Evolutionary conservation across 1,284 basidiomycete genomes (phyloP), one percentile per base, ranked within the genome.

Genomic region (Exobasidium rhododendri): DNA sequence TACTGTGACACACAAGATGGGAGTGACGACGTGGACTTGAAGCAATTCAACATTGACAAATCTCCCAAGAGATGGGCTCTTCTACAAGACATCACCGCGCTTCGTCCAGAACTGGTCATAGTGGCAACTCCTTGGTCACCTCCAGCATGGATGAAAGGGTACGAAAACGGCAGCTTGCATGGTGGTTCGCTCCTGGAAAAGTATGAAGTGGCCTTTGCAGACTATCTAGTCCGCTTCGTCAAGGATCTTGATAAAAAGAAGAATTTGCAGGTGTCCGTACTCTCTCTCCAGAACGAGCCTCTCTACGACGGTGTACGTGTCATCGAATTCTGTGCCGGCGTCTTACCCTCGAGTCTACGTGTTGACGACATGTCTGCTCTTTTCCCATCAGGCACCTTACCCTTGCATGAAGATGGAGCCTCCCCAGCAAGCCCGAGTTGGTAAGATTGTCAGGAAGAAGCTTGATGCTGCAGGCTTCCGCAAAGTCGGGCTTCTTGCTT

Each of bases 131-230:
- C 71, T 1, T 74, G 71, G 71, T 57, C 51, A 11, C 62, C 66
- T n/a, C 71, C 71, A 1, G 70, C 66, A 4, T 74, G 71, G 71
- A 71, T 72, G 70, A 74, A 74, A 61, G 66, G 50, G 57, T 61
- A 43, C 49, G 44, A 50, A 14, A 45, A 3, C 11, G 35, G 55
- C 14, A 35, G 26, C 35, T 43, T 71, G 24, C 67, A 66, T 44
- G 68, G 70, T 2, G 71, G 71, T 5, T 26, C 56, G 13, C 53
- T 72, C 20, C 63, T 70, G 32, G 6, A 49, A 3, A 61, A 67
- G 11, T 69, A 64, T 59, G 65, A 74, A 32, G 40, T 61, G 1
- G 57, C 61, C 11, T 70, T 52, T 26, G 70, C 68, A 11, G 56
- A 67, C 10, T 74, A 74, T 62, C 55, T 74, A 24, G 26, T 63